Evolutionary conservation across 192 early-diverging fungal genomes (phyloP).

Genomic region (Dimargaris cristalligena): DNA sequence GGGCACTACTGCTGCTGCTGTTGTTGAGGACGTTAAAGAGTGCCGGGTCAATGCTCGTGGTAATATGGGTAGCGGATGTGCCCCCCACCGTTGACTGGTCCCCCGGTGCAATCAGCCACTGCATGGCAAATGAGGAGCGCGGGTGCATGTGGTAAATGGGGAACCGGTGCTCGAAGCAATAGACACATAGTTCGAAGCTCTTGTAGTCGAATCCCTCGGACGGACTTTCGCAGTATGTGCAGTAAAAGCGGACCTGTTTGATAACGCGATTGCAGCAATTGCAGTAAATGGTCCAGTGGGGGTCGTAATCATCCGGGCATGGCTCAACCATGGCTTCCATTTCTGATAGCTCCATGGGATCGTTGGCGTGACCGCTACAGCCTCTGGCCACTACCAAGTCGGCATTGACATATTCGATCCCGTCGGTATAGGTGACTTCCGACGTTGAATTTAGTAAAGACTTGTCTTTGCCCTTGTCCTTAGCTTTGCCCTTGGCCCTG

Average conservation of each 20-base stretch:
- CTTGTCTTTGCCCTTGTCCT: not conserved
- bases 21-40: not conserved
- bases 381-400: constrained; percentile 8
- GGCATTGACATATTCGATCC: constrained; percentile 3
- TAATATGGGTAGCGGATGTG: not conserved
- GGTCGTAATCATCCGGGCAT: constrained; percentile 21
- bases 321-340: not conserved
- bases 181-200: constrained; percentile 56
- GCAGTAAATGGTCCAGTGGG: constrained; percentile 51
- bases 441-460: not conserved
- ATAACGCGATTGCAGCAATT: constrained; percentile 65
- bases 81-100: too few relatives aligned
- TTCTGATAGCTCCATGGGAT: constrained; percentile 7
- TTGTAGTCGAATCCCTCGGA: constrained; percentile 43
- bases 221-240: constrained; percentile 61
- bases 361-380: constrained; percentile 12
- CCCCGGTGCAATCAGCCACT: constrained; percentile 11
- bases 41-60: not conserved
- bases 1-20: too few relatives aligned
- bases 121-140: constrained; percentile 58
- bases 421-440: too few relatives aligned
- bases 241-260: constrained; percentile 67
- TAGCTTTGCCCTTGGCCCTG: not conserved
- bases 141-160: constrained; percentile 60
- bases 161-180: constrained; percentile 52